These are phyloP conservation scores for Hanseniaspora lachancei DNA, from an alignment of 805 yeast species.

Conservation along the genomic window DNA sequence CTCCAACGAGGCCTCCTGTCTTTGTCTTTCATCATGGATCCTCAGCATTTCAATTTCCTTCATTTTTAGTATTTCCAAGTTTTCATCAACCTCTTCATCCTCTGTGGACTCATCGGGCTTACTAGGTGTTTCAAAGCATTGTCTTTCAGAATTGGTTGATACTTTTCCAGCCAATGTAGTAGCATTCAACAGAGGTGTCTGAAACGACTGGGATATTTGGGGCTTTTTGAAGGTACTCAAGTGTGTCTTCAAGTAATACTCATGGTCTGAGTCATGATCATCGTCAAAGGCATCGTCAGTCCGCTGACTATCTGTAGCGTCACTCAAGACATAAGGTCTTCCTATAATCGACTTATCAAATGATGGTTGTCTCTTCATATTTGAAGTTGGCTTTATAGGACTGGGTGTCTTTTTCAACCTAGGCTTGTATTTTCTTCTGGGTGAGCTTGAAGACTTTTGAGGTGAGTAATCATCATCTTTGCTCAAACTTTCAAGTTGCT, in stretches of 20 bases:
- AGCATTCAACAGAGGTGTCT: background rate
- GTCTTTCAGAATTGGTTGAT: too few relatives aligned
- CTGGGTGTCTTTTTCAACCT: background rate
- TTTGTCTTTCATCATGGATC: slow-evolving; percentile 3
- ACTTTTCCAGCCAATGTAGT: background rate
- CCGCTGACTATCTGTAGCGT: slow-evolving; percentile 1
- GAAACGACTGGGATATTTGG: background rate
- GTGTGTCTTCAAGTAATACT: background rate
- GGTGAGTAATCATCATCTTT: background rate
- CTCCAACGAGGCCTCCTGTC: background rate
- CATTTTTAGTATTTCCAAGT: slow-evolving; percentile 26
- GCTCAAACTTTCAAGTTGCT: slow-evolving; percentile 1
- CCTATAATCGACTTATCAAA: background rate
- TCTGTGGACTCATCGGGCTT: slow-evolving; percentile 32
- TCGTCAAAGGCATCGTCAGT: background rate
- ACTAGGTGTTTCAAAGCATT: background rate
- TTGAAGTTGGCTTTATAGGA: background rate
- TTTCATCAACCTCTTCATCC: slow-evolving; percentile 18
- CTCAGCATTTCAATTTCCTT: slow-evolving; percentile 20
- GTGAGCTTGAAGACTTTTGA: background rate
- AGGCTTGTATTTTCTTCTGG: background rate
- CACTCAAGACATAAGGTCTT: background rate
- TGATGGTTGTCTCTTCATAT: background rate
- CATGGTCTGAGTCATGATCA: slow-evolving; percentile 3
- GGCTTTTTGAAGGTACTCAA: background rate